These are phyloP conservation scores for Linderniella brevidens DNA, from an alignment of 257 asterid genomes.

Conservation along the genomic window DNA sequence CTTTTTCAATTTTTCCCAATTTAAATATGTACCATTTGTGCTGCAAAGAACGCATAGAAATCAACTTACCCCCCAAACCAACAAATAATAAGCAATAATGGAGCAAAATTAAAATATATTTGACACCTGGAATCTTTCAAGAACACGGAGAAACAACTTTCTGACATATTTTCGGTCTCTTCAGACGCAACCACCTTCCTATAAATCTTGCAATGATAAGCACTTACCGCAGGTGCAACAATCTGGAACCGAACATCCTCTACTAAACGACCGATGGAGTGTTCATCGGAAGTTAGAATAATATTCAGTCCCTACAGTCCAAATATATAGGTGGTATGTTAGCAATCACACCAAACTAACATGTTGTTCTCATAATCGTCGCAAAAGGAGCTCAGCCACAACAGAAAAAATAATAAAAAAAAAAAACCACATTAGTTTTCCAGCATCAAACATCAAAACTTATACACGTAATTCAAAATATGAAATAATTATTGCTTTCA, in stretches of 20 bases:
- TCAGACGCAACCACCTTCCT: constrained; percentile 30
- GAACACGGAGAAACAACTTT: constrained; percentile 28
- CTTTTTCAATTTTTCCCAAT: constrained; percentile 69
- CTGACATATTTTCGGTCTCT: constrained; percentile 24
- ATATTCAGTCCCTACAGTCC: constrained; percentile 61
- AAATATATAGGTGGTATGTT: constrained; percentile 13
- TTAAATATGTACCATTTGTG: constrained; percentile 90
- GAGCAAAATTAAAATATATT: neutral
- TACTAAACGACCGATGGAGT: constrained; percentile 76
- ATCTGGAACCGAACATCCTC: constrained; percentile 65
- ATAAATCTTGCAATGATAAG: constrained; percentile 70
- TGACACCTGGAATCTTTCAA: constrained; percentile 92
- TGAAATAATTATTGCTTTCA: too few relatives aligned
- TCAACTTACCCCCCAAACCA: constrained; percentile 16
- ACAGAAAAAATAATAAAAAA: neutral
- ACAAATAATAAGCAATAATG: constrained; percentile 5
- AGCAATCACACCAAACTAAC: constrained; percentile 1
- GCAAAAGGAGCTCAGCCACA: neutral
- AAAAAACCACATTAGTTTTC: neutral
- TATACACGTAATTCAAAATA: too few relatives aligned
- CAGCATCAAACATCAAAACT: too few relatives aligned
- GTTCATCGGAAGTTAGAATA: constrained; percentile 62
- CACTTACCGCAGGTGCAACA: constrained; percentile 66
- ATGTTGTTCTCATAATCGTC: neutral
- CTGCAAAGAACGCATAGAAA: constrained; percentile 28